A percentile compares a stretch with the other conserved stretches of the same genome.
phyloP scores from a whole-genome alignment of 2,329 filamentous ascomycete genomes.

The Ascochyta pisi region DNA sequence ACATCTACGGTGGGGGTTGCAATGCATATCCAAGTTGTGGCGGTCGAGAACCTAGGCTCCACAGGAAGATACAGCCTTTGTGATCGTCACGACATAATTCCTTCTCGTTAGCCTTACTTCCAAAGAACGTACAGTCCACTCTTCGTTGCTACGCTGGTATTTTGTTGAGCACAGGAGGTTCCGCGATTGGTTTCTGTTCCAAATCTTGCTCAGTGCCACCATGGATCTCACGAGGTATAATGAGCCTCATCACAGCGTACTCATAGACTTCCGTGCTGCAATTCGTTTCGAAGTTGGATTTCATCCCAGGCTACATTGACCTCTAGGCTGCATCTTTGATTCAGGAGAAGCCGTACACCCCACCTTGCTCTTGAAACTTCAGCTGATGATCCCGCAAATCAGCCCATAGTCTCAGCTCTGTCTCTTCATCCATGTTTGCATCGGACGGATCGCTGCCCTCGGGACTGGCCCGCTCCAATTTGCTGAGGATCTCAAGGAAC shows the following conservation, averaged over 20 bases:
- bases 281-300: too few relatives aligned
- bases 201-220: neutral
- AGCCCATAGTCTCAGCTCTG: constrained; percentile 78
- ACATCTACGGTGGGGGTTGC: neutral
- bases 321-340: too few relatives aligned
- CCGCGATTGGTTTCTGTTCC: too few relatives aligned
- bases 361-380: constrained; percentile 72
- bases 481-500: constrained; percentile 77
- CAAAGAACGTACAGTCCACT: too few relatives aligned
- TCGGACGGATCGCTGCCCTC: constrained; percentile 40
- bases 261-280: neutral
- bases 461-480: constrained; percentile 70
- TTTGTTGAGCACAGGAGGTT: neutral
- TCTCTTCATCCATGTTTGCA: constrained; percentile 68
- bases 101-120: too few relatives aligned
- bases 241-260: neutral
- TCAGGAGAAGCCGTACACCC: constrained; percentile 53
- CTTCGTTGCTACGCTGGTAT: neutral
- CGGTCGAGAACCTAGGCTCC: neutral
- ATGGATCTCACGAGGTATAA: neutral
- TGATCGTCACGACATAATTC: too few relatives aligned
- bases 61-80: neutral
- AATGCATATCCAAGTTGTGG: neutral
- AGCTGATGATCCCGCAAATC: constrained; percentile 80
- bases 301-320: too few relatives aligned